phyloP scores from a whole-genome alignment of 768 basidiomycete species.

The Calocybe cyanea region DNA sequence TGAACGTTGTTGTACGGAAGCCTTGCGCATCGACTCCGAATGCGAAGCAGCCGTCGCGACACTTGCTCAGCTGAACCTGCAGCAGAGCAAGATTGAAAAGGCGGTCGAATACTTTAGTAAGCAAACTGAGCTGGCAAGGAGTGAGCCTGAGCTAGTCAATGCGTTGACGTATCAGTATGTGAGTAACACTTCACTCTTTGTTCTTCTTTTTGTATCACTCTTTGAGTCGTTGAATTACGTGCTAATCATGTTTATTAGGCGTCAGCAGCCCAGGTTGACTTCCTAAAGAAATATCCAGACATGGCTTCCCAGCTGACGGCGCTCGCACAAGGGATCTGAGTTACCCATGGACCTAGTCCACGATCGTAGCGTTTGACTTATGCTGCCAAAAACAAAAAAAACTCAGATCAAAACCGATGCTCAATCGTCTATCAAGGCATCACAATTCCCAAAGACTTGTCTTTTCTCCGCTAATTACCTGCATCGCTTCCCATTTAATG shows the following conservation, averaged over 20 bases:
- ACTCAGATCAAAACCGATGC: too few species aligned
- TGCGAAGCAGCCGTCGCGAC: conserved; percentile 97
- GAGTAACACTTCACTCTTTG: conserved; percentile 23
- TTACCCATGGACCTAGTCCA: too few species aligned
- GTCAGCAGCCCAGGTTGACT: conserved; percentile 77
- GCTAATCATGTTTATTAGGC: conserved; percentile 44
- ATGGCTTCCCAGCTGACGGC: conserved; percentile 66
- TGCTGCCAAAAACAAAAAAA: too few species aligned
- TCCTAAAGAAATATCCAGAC: conserved; percentile 78
- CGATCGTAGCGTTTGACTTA: too few species aligned
- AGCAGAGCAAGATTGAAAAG: conserved; percentile 83
- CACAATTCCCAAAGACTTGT: too few species aligned
- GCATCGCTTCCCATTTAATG: too few species aligned
- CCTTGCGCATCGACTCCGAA: conserved; percentile 82
- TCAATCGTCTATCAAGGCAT: too few species aligned
- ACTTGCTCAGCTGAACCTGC: conserved; percentile 87
- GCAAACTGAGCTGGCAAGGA: conserved; percentile 83
- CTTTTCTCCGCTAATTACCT: too few species aligned
- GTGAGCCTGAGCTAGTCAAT: conserved; percentile 81
- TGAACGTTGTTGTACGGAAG: conserved; percentile 84
- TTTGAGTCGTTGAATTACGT: not conserved
- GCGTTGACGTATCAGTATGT: conserved; percentile 79
- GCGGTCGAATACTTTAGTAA: conserved; percentile 85
- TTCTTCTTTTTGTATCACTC: conserved; percentile 2
- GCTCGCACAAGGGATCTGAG: conserved; percentile 30